Base-by-base conservation (phyloP, 177 flowering plant genomes). In the Vitis hybrid region DNA sequence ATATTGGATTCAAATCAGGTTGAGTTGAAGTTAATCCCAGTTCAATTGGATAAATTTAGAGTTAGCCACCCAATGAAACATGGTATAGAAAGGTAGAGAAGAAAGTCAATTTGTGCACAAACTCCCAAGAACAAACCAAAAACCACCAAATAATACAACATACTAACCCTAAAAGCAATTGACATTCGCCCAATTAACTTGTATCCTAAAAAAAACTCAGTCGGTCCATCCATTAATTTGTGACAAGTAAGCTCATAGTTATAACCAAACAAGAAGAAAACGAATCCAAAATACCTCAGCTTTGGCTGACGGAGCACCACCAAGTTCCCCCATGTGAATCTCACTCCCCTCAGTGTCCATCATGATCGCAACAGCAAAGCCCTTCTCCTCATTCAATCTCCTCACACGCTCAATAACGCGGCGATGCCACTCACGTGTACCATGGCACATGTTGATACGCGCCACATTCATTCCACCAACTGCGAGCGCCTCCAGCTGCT, bases 321-420 rank as follows among this genome's bases (percentile, higher is more conserved):
- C 97, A 17, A 95, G 86, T 80, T 95, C 99, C 9, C 99, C 98
- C 99, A 95, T 95, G 69, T 93, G 99, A 81, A 95, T 93, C 86
- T 95, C 99, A 65, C 98, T 93, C 55, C 99, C 99, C 71, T 95
- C 99, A 6, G 99, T 95, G 68, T 95, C 99, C 99, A 95, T 95
- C 99, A 95, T 95, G 60, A 95, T 83, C 0, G 98, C 99, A 6
- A 95, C 97, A 6, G 99, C 99, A 56, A 61, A 95, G 1, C 99
- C 99, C 64, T 95, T 93, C 84, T 90, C 99, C 54, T 88, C 97
- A 68, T 95, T 95, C 75, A 95, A 74, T 77, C 81, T 79, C 77
- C 99, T 69, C 48, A 95, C 97, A 0, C 85, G 74, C 69, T 87
- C 80, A 60, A 95, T 93, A 45, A 95, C 97, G 1, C 57, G 15